Evolutionary conservation across 345 rosid species (phyloP).

Genomic region (Carallia brachiata): DNA sequence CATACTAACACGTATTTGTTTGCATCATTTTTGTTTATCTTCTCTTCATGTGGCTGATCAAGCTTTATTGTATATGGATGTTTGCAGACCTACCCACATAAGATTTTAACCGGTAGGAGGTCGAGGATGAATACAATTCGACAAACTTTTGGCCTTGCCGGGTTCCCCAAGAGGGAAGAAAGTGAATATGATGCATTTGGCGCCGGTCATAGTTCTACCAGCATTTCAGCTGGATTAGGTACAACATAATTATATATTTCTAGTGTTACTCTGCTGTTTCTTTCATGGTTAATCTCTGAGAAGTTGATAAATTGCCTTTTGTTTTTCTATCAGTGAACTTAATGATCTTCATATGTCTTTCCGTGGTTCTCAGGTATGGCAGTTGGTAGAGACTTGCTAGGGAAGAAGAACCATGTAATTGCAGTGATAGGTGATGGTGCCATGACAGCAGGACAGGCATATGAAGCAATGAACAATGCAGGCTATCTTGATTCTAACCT

Average conservation of each 20-base stretch:
- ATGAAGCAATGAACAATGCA: slow-evolving; percentile 56
- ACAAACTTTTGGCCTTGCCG: slow-evolving; percentile 45
- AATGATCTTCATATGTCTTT: background rate
- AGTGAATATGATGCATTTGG: slow-evolving; percentile 50
- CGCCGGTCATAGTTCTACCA: slow-evolving; percentile 56
- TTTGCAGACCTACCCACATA: slow-evolving; percentile 43
- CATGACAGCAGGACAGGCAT: slow-evolving; percentile 56
- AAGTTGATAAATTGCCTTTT: background rate
- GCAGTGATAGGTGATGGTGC: slow-evolving; percentile 56
- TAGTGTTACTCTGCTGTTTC: background rate
- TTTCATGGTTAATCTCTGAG: too few relatives aligned
- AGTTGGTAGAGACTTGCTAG: slow-evolving; percentile 45
- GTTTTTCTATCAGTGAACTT: background rate
- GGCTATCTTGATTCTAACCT: slow-evolving; percentile 46
- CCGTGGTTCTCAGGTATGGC: slow-evolving; percentile 40
- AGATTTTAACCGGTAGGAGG: slow-evolving; percentile 47
- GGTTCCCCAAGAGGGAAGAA: slow-evolving; percentile 51
- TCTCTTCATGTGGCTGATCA: background rate
- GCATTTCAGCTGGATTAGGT: slow-evolving; percentile 57
- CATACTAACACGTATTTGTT: background rate
- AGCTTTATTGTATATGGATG: background rate
- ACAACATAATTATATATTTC: background rate
- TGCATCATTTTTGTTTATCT: background rate
- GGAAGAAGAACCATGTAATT: slow-evolving; percentile 43
- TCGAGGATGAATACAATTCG: slow-evolving; percentile 45